Conservation (phyloP, 1,284 basidiomycete species). For the Sporisorium exsertum region DNA sequence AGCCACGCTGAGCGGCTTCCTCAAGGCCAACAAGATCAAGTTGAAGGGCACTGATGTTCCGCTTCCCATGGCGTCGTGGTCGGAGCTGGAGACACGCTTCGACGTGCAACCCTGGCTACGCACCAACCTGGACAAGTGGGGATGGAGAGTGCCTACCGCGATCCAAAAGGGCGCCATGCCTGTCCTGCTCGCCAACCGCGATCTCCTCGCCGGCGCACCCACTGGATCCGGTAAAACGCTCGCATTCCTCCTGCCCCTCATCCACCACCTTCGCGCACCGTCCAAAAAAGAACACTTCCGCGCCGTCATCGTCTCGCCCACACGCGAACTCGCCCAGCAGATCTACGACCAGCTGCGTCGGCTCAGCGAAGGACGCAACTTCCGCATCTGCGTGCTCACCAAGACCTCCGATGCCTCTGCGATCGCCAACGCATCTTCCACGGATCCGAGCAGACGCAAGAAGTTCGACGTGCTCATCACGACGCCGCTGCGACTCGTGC, state of each 20-base stretch:
- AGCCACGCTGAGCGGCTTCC: constrained; percentile 57
- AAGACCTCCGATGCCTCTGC: constrained; percentile 41
- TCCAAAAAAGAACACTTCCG: constrained; percentile 51
- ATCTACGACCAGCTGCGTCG: constrained; percentile 63
- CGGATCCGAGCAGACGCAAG: constrained; percentile 44
- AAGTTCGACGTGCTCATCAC: constrained; percentile 65
- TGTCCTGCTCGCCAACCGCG: constrained; percentile 65
- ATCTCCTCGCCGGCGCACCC: constrained; percentile 64
- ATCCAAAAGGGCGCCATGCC: constrained; percentile 69
- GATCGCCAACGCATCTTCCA: constrained; percentile 10
- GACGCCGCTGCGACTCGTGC: constrained; percentile 65
- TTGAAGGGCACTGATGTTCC: constrained; percentile 70
- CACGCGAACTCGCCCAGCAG: constrained; percentile 65
- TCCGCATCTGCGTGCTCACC: constrained; percentile 60
- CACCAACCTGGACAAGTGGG: constrained; percentile 51
- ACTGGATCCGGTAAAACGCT: constrained; percentile 68
- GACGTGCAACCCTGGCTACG: constrained; percentile 50
- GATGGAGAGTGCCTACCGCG: constrained; percentile 66
- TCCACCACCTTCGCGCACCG: constrained; percentile 56
- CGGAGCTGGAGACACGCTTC: constrained; percentile 60
- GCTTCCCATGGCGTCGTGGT: constrained; percentile 67
- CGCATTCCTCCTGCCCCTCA: constrained; percentile 63
- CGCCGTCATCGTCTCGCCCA: constrained; percentile 65
- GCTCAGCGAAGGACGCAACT: constrained; percentile 44
- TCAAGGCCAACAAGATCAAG: constrained; percentile 67